Percentiles rank a stretch among this genome's conserved stretches.
Evolutionary conservation across 169 alveolate genomes (phyloP).

Genomic region (Eimeria brunetti): DNA sequence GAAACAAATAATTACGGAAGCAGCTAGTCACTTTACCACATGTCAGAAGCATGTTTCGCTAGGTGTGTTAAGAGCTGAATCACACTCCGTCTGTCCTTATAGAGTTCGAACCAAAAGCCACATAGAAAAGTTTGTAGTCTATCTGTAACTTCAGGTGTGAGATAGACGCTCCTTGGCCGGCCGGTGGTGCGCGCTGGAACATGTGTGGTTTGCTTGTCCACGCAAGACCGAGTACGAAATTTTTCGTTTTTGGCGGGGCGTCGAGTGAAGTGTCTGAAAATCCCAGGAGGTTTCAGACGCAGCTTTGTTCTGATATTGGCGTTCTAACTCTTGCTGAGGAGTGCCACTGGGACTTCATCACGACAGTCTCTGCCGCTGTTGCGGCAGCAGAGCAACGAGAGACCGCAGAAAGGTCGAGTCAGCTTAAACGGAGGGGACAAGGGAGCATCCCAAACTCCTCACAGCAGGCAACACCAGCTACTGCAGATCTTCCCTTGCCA

Average conservation of each 20-base stretch:
- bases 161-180: slow-evolving; percentile 91
- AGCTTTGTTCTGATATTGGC: slow-evolving; percentile 54
- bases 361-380: slow-evolving; percentile 40
- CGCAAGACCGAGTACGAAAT: slow-evolving; percentile 96
- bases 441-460: slow-evolving; percentile 39
- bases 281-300: slow-evolving; percentile 88
- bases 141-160: slow-evolving; percentile 82
- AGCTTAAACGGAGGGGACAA: slow-evolving; percentile 21
- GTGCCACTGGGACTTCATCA: slow-evolving; percentile 59
- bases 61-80: background rate
- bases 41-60: background rate
- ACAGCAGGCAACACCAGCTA: background rate
- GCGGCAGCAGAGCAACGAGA: slow-evolving; percentile 67
- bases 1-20: background rate
- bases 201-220: slow-evolving; percentile 93
- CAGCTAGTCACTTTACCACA: background rate
- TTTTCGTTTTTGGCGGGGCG: slow-evolving; percentile 96
- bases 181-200: slow-evolving; percentile 95
- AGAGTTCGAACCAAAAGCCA: background rate
- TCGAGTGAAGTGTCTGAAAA: slow-evolving; percentile 93
- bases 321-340: slow-evolving; percentile 76
- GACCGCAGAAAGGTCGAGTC: slow-evolving; percentile 13
- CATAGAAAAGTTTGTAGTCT: background rate
- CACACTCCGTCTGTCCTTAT: too few relatives aligned
- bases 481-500: slow-evolving; percentile 76